Evolutionary conservation across 1,284 basidiomycete genomes (phyloP), one percentile per base, ranked within the genome.

Genomic region (Ustilago cynodontis): DNA sequence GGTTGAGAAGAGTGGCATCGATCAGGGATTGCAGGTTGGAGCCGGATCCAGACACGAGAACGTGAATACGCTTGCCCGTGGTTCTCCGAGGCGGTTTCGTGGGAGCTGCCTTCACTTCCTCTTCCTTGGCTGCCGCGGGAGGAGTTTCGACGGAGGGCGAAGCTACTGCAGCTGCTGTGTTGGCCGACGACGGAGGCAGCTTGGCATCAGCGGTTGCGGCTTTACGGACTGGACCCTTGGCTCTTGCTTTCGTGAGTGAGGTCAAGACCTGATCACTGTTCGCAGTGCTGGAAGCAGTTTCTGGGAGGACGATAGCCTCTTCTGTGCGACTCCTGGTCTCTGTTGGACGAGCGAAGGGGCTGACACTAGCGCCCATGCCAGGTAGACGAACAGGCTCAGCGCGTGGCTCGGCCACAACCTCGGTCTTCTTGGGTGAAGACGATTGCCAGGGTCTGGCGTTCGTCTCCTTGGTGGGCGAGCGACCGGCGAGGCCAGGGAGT

Each of bases 1-100:
- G 94, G 92, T 47, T 93, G 86, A 56, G 89, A 87, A 16, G 92
- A 90, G 90, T 86, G 6, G 95, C 94, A 86, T 98, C 93, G 82
- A 99, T 94, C 67, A 99, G 89, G 0, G 96, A 95, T 87, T 98
- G 95, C 26, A 99, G 90, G 87, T 99, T 99, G 31, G 93, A 93
- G 47, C 96, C 84, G 10, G 82, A 84, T 37, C 84, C 84, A 6
- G 83, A 85, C 24, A 85, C 80, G 22, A 85, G 77, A 18, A 85
- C 84, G 16, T 83, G 81, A 28, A 85, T 79, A n/a, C 74, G 71
- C 59, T 81, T 82, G 53, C 82, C 82, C 20, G 64, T 49, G n/a
- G 74, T 79, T 16, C 69, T 52, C 28, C 79, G 73, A 37, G 56
- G 65, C 22, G 74, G 73, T 24, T 74, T 71, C 13, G 61, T 35